Percentiles rank a stretch among this genome's conserved stretches.
phyloP scores from a whole-genome alignment of 129 eudicot species.

The Tanacetum coccineum region DNA sequence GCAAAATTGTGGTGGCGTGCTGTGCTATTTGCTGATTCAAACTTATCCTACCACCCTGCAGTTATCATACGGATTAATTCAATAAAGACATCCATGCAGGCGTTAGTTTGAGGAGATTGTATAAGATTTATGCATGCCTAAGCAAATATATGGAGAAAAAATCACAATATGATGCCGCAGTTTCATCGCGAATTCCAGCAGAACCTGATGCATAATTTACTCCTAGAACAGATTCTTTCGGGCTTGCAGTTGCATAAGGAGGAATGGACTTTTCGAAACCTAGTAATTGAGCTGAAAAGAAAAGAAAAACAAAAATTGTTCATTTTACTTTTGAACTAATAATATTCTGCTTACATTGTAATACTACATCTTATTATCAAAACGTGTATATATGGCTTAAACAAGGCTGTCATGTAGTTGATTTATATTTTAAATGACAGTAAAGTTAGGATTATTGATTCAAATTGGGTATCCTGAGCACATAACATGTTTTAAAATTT shows the following conservation, averaged over 20 bases:
- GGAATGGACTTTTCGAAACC: slow-evolving; percentile 44
- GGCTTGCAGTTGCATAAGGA: slow-evolving; percentile 37
- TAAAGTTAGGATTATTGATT: too few relatives aligned
- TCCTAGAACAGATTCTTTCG: slow-evolving; percentile 20
- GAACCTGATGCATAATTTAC: slow-evolving; percentile 61
- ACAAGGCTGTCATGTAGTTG: too few relatives aligned
- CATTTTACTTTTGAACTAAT: too few relatives aligned
- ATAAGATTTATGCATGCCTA: neutral
- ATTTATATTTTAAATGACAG: too few relatives aligned
- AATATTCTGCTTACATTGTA: too few relatives aligned
- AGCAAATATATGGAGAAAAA: neutral
- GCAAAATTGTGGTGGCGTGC: slow-evolving; percentile 29
- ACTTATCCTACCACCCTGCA: slow-evolving; percentile 41
- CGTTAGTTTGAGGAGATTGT: neutral
- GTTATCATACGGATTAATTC: neutral
- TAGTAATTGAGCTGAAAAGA: slow-evolving; percentile 40
- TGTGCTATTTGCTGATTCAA: slow-evolving; percentile 32
- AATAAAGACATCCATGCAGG: neutral
- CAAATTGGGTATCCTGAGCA: neutral
- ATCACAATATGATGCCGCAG: slow-evolving; percentile 34
- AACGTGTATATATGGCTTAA: too few relatives aligned
- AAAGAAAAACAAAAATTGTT: neutral
- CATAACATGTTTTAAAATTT: neutral
- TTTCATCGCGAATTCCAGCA: slow-evolving; percentile 51
- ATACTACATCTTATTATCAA: too few relatives aligned